These are phyloP conservation scores for Eucalyptus regnans DNA, from an alignment of 345 rosid genomes.

Conservation along the genomic window DNA sequence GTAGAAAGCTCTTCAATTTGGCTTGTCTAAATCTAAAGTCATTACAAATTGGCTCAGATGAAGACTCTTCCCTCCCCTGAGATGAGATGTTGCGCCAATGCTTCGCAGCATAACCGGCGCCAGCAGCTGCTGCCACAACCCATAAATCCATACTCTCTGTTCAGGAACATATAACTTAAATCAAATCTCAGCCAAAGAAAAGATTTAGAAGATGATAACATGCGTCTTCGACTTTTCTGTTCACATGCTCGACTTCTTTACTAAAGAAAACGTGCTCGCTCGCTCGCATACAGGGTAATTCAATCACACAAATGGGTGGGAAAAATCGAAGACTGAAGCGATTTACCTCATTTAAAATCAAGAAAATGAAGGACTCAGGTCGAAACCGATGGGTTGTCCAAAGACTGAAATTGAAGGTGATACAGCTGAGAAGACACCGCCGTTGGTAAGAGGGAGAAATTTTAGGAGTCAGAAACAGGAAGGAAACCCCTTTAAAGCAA, in stretches of 20 bases:
- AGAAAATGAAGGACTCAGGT: background rate
- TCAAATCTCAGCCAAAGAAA: constrained; percentile 28
- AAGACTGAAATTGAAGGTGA: background rate
- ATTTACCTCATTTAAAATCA: background rate
- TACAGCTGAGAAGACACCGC: background rate
- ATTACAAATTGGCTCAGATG: background rate
- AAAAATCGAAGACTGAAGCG: background rate
- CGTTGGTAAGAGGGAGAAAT: background rate
- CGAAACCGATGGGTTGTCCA: background rate
- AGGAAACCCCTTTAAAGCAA: background rate
- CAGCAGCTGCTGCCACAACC: constrained; percentile 34
- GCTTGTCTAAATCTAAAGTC: background rate
- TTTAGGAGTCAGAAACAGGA: background rate
- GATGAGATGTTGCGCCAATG: constrained; percentile 4
- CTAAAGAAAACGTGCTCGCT: background rate
- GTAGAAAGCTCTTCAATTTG: constrained; percentile 1
- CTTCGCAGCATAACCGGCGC: constrained; percentile 16
- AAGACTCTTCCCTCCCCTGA: background rate
- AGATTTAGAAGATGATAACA: constrained; percentile 20
- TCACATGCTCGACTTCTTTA: background rate
- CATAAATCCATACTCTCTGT: constrained; percentile 17
- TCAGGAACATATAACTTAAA: background rate
- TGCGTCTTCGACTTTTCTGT: background rate
- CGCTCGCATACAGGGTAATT: background rate
- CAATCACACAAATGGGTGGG: background rate